Percentiles rank a stretch among this genome's conserved stretches.
phyloP scores from a whole-genome alignment of 352 stramenopile genomes.

The Phytophthora boehmeriae region DNA sequence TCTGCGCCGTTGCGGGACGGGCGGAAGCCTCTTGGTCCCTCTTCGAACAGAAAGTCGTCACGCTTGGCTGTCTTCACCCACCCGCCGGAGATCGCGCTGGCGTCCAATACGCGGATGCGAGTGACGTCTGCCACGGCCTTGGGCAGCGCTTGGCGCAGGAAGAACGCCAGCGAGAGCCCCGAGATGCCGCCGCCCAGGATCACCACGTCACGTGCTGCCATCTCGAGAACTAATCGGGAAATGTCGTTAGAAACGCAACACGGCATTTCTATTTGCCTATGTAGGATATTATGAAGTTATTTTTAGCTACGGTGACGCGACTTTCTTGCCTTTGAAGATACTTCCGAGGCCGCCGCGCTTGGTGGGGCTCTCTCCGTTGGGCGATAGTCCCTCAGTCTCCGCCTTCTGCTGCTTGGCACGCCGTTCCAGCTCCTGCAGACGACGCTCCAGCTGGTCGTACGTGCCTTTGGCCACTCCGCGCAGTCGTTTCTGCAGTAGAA shows the following conservation, averaged over 20 bases:
- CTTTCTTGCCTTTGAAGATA: conserved; percentile 39
- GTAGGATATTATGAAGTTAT: neutral
- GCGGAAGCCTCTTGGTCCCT: conserved; percentile 83
- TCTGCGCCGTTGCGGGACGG: conserved; percentile 85
- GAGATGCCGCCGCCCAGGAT: conserved; percentile 86
- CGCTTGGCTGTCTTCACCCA: conserved; percentile 71
- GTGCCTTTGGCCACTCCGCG: conserved; percentile 78
- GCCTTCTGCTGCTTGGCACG: conserved; percentile 53
- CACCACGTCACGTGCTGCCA: conserved; percentile 54
- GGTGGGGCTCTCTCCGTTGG: conserved; percentile 10
- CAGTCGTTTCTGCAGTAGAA: conserved; percentile 82
- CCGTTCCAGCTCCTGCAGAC: conserved; percentile 68
- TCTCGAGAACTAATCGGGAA: conserved; percentile 8
- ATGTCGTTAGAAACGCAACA: neutral
- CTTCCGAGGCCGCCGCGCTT: conserved; percentile 18
- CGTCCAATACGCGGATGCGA: conserved; percentile 78
- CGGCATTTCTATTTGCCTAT: too few species aligned
- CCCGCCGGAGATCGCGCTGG: conserved; percentile 49
- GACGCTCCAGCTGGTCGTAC: conserved; percentile 78
- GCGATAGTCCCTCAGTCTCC: conserved; percentile 23
- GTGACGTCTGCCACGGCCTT: conserved; percentile 28
- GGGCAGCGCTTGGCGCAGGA: conserved; percentile 65
- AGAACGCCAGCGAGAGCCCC: conserved; percentile 76
- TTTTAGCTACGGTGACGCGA: conserved; percentile 8
- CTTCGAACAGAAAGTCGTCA: conserved; percentile 82